Conservation (phyloP, 2,329 filamentous ascomycete species). For the Ophiostoma sp. region DNA sequence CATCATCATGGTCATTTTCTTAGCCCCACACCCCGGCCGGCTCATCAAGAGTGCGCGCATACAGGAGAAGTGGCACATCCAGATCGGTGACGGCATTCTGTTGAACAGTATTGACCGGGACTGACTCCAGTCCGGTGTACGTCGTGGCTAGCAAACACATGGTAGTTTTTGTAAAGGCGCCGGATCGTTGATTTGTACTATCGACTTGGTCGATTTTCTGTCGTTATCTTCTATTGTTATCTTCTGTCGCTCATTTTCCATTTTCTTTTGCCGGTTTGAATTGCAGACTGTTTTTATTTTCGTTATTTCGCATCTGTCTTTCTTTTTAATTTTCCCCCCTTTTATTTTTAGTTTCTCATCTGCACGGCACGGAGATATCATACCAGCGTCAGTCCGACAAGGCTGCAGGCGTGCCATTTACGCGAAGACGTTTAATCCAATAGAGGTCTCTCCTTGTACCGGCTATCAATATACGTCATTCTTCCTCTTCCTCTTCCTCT, state of each 20-base stretch:
- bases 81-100: neutral
- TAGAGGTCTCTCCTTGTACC: neutral
- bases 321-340: neutral
- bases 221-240: neutral
- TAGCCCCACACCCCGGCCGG: neutral
- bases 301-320: neutral
- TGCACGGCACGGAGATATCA: neutral
- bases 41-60: neutral
- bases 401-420: neutral
- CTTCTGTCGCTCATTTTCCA: neutral
- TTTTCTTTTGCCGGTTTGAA: neutral
- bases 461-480: neutral
- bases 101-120: neutral
- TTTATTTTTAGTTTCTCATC: neutral
- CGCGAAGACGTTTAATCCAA: neutral
- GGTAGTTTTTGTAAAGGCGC: neutral
- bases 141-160: neutral
- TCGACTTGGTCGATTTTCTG: neutral
- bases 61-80: neutral
- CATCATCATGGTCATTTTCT: neutral
- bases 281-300: neutral
- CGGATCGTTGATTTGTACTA: neutral
- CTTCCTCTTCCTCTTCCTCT: neutral
- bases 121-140: neutral
- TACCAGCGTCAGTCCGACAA: neutral